Conservation (phyloP, 257 asterid species). For the Rubia yunnanensis region DNA sequence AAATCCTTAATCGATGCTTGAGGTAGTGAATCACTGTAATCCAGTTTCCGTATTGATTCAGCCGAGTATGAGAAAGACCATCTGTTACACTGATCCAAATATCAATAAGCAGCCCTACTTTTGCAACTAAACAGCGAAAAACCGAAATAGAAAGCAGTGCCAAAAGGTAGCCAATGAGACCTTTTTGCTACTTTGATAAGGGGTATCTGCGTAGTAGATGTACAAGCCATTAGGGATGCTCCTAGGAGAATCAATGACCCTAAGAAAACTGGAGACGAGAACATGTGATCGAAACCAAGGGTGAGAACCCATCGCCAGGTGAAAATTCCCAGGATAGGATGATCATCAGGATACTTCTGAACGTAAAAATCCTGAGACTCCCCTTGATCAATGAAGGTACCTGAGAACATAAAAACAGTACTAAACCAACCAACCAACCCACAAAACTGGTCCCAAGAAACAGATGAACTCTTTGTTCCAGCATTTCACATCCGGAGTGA, state of each 20-base stretch:
- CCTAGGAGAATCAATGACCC: constrained; percentile 61
- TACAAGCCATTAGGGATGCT: constrained; percentile 86
- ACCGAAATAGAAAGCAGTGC: constrained; percentile 5
- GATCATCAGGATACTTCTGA: constrained; percentile 53
- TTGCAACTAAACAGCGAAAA: constrained; percentile 4
- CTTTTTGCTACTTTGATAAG: constrained; percentile 81
- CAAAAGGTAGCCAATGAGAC: constrained; percentile 28
- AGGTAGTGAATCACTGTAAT: constrained; percentile 56
- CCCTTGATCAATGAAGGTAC: constrained; percentile 68
- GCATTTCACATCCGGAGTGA: background rate
- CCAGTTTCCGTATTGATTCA: constrained; percentile 60
- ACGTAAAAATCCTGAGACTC: constrained; percentile 61
- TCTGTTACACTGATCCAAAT: constrained; percentile 30
- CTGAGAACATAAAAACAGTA: constrained; percentile 21
- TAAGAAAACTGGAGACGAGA: constrained; percentile 67
- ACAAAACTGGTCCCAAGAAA: background rate
- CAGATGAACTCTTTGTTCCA: background rate
- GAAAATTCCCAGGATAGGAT: constrained; percentile 61
- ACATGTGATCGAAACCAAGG: constrained; percentile 86
- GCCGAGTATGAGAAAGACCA: constrained; percentile 72
- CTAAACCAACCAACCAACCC: background rate
- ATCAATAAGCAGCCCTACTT: too few species aligned
- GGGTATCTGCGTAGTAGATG: constrained; percentile 79
- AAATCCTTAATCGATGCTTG: constrained; percentile 66
- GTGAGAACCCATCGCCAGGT: constrained; percentile 83